Conservation (phyloP, 805 yeast genomes). For the Tetrapisispora pingtungensis region DNA sequence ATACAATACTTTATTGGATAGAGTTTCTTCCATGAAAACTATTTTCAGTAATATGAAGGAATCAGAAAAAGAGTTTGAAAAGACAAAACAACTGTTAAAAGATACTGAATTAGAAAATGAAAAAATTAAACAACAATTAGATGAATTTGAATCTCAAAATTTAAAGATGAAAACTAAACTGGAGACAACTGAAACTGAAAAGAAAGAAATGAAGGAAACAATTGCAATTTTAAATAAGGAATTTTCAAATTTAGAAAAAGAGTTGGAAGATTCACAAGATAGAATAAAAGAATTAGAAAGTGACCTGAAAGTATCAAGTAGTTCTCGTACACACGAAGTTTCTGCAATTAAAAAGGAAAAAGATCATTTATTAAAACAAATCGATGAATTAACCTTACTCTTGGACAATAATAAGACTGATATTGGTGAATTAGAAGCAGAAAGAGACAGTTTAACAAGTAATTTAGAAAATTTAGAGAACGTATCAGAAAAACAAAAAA, state of each 20-base stretch:
- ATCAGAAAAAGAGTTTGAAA: slow-evolving; percentile 52
- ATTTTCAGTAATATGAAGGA: slow-evolving; percentile 67
- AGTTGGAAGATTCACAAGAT: slow-evolving; percentile 38
- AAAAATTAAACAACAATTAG: slow-evolving; percentile 29
- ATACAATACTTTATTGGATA: slow-evolving; percentile 51
- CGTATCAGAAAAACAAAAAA: slow-evolving; percentile 24
- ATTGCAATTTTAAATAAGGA: slow-evolving; percentile 33
- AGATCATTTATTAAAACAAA: slow-evolving; percentile 12
- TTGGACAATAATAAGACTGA: slow-evolving; percentile 30
- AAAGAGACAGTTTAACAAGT: slow-evolving; percentile 29
- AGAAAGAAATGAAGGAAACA: slow-evolving; percentile 26
- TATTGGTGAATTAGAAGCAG: slow-evolving; percentile 27
- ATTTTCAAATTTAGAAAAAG: slow-evolving; percentile 39
- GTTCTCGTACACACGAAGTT: slow-evolving; percentile 33
- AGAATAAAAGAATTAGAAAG: slow-evolving; percentile 36
- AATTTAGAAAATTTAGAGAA: slow-evolving; percentile 13
- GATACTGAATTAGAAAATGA: slow-evolving; percentile 37
- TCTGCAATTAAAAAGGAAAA: slow-evolving; percentile 12
- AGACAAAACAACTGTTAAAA: slow-evolving; percentile 40
- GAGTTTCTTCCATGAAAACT: slow-evolving; percentile 63
- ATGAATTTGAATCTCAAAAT: slow-evolving; percentile 38
- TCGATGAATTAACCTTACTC: slow-evolving; percentile 33
- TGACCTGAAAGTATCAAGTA: slow-evolving; percentile 29
- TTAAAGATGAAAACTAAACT: slow-evolving; percentile 28
- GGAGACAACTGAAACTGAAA: slow-evolving; percentile 28